Conservation (phyloP, 2,329 filamentous ascomycete genomes). For the Metarhizium sp. region DNA sequence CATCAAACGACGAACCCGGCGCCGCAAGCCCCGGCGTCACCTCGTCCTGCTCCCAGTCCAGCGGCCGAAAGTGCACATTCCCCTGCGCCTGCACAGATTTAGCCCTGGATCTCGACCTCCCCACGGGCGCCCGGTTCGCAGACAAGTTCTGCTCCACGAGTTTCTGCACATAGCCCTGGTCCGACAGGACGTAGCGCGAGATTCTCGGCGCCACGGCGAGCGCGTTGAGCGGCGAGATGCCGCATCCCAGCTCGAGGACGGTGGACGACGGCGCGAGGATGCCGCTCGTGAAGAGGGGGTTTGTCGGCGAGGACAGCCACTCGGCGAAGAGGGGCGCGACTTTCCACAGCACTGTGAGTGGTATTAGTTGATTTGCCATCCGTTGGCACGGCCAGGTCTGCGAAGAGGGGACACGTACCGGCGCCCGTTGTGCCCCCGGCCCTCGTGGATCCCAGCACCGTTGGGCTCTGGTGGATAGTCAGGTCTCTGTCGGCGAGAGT, state of each 20-base stretch:
- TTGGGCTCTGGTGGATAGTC: slow-evolving; percentile 73
- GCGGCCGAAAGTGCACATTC: slow-evolving; percentile 42
- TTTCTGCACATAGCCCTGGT: slow-evolving; percentile 77
- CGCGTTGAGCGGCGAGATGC: slow-evolving; percentile 73
- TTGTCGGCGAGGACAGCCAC: slow-evolving; percentile 60
- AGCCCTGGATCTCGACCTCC: background rate
- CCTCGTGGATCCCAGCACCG: slow-evolving; percentile 67
- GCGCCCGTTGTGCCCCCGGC: slow-evolving; percentile 49
- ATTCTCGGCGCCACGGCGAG: slow-evolving; percentile 56
- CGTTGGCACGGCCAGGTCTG: too few species aligned
- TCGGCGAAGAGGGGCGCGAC: slow-evolving; percentile 74
- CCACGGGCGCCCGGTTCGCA: slow-evolving; percentile 41
- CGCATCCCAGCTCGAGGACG: slow-evolving; percentile 79
- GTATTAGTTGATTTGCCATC: too few species aligned
- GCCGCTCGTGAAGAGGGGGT: slow-evolving; percentile 45
- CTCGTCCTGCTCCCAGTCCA: slow-evolving; percentile 76
- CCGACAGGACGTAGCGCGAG: slow-evolving; percentile 65
- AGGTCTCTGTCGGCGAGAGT: slow-evolving; percentile 61
- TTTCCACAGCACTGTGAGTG: slow-evolving; percentile 71
- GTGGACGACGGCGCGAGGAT: slow-evolving; percentile 45
- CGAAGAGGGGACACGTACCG: slow-evolving; percentile 22
- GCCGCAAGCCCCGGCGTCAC: slow-evolving; percentile 34
- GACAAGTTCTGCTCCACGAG: slow-evolving; percentile 68
- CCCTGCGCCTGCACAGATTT: slow-evolving; percentile 36
- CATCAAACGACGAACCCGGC: slow-evolving; percentile 47